A percentile compares a stretch with the other conserved stretches of the same genome.
Conservation (phyloP, 345 rosid genomes). For the Arabis alpina region DNA sequence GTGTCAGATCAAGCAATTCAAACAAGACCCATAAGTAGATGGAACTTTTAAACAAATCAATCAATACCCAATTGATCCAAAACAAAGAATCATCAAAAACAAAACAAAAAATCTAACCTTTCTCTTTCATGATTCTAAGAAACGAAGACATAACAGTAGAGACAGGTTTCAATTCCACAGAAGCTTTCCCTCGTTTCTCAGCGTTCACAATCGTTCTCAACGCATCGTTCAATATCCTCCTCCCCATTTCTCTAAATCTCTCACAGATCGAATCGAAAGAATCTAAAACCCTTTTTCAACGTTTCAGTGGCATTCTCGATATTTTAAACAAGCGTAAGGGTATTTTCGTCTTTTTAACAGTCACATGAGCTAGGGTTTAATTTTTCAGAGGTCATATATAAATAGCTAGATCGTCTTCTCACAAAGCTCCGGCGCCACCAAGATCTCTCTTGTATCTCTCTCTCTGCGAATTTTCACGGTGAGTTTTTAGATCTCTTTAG, state of each 20-base stretch:
- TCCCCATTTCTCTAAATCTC: constrained; percentile 63
- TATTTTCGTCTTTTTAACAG: constrained; percentile 3
- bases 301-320: background rate
- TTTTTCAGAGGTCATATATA: constrained; percentile 29
- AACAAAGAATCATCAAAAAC: background rate
- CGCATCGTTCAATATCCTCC: constrained; percentile 87
- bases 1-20: background rate
- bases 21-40: background rate
- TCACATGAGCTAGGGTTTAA: constrained; percentile 34
- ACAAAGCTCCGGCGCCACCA: constrained; percentile 41
- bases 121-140: constrained; percentile 78
- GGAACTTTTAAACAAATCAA: background rate
- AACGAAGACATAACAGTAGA: constrained; percentile 88
- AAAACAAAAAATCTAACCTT: constrained; percentile 53
- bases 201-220: constrained; percentile 89
- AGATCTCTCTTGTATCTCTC: background rate
- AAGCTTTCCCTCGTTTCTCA: constrained; percentile 75
- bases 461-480: constrained; percentile 37
- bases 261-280: constrained; percentile 24
- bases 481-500: constrained; percentile 8
- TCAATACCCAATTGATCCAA: background rate
- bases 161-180: constrained; percentile 80
- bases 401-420: constrained; percentile 27
- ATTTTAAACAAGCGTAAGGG: background rate
- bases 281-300: constrained; percentile 24